A percentile compares a stretch with the other conserved stretches of the same genome.
phyloP scores from a whole-genome alignment of 805 yeast genomes.

The Metschnikowia peoriensis region DNA sequence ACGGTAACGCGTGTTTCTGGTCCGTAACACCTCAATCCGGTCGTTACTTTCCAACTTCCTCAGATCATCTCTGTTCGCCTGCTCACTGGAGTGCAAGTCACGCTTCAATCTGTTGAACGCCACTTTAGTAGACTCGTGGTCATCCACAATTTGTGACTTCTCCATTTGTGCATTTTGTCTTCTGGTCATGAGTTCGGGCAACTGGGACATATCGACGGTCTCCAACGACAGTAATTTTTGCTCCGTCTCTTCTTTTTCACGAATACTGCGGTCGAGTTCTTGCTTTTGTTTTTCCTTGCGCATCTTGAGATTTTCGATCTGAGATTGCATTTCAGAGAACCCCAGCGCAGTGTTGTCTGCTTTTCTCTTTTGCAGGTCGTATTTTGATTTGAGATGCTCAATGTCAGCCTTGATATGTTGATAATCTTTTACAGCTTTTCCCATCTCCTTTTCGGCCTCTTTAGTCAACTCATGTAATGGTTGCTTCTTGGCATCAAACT shows the following conservation, averaged over 20 bases:
- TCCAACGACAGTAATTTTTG: slow-evolving; percentile 7
- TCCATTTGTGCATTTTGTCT: slow-evolving; percentile 17
- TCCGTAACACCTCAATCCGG: slow-evolving; percentile 47
- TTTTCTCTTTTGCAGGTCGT: not conserved
- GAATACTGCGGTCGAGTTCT: slow-evolving; percentile 12
- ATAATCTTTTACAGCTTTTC: not conserved
- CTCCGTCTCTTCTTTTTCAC: slow-evolving; percentile 12
- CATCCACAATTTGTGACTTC: slow-evolving; percentile 30
- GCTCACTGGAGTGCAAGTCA: slow-evolving; percentile 11
- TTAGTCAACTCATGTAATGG: slow-evolving; percentile 22
- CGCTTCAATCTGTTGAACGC: slow-evolving; percentile 8
- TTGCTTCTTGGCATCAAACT: slow-evolving; percentile 21
- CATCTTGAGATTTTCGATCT: slow-evolving; percentile 13
- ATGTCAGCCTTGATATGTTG: slow-evolving; percentile 1
- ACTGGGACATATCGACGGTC: slow-evolving; percentile 8
- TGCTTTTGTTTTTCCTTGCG: slow-evolving; percentile 14
- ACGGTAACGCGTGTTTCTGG: slow-evolving; percentile 23
- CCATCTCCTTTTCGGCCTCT: slow-evolving; percentile 1
- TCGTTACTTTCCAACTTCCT: slow-evolving; percentile 37
- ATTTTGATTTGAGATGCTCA: not conserved
- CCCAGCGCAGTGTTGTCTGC: slow-evolving; percentile 5
- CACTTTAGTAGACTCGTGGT: slow-evolving; percentile 10
- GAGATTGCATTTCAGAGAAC: slow-evolving; percentile 10
- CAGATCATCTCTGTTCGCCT: slow-evolving; percentile 11
- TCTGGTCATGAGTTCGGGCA: slow-evolving; percentile 4